phyloP scores from a whole-genome alignment of 2,329 filamentous ascomycete species.

The Sclerotiophoma versabilis region DNA sequence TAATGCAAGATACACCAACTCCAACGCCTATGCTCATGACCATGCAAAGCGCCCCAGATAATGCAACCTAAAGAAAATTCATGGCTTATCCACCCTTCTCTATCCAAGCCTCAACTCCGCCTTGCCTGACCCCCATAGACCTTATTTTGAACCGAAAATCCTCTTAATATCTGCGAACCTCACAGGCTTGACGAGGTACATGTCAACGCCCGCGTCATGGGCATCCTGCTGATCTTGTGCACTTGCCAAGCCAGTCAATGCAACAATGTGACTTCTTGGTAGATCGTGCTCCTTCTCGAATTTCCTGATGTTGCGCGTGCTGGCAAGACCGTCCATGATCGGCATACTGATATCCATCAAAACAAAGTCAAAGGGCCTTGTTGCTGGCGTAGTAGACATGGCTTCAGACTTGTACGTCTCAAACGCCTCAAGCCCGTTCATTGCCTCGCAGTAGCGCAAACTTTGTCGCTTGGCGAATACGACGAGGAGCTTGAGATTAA shows the following conservation, averaged over 20 bases:
- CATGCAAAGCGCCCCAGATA: not conserved
- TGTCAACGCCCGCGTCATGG: slow-evolving; percentile 45
- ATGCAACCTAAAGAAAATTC: not conserved
- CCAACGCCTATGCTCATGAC: slow-evolving; percentile 3
- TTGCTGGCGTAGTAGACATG: slow-evolving; percentile 18
- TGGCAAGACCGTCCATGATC: slow-evolving; percentile 50
- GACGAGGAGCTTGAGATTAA: slow-evolving; percentile 47
- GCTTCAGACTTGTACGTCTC: slow-evolving; percentile 34
- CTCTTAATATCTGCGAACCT: slow-evolving; percentile 45
- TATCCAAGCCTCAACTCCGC: not conserved
- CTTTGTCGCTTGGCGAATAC: slow-evolving; percentile 52
- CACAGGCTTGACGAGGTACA: slow-evolving; percentile 50
- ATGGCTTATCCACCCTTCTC: not conserved
- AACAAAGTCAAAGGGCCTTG: slow-evolving; percentile 39
- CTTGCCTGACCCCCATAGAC: not conserved
- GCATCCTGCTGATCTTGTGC: slow-evolving; percentile 45
- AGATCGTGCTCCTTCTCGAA: slow-evolving; percentile 36
- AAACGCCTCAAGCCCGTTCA: slow-evolving; percentile 44
- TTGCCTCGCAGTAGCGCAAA: slow-evolving; percentile 37
- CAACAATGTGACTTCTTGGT: slow-evolving; percentile 39
- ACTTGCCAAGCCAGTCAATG: slow-evolving; percentile 48
- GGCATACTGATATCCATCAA: slow-evolving; percentile 49
- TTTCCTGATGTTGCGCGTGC: slow-evolving; percentile 38
- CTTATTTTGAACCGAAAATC: slow-evolving; percentile 37
- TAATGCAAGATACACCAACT: slow-evolving; percentile 6